phyloP scores from a whole-genome alignment of 2,329 filamentous ascomycete species.

The Corinectria fuckeliana region DNA sequence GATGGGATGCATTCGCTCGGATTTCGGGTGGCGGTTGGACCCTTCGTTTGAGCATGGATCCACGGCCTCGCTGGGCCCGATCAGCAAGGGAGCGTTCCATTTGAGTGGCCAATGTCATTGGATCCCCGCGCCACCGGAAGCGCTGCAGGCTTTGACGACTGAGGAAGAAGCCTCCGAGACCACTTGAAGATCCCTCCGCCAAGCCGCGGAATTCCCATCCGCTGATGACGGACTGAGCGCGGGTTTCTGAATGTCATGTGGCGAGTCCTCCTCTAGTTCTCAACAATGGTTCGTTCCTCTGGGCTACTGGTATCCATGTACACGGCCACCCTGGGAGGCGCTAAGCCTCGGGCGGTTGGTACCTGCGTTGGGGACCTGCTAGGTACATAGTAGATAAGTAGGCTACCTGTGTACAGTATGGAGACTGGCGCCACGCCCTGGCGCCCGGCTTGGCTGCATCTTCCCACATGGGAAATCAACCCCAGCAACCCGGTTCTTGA shows the following conservation, averaged over 20 bases:
- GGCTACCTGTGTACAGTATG: too few species aligned
- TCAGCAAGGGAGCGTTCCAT: constrained; percentile 13
- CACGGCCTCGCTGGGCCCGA: constrained; percentile 3
- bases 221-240: background rate
- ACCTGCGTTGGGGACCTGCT: constrained; percentile 27
- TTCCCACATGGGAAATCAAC: constrained; percentile 26
- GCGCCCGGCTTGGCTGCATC: constrained; percentile 11
- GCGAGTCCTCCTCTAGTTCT: background rate
- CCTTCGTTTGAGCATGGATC: constrained; percentile 13
- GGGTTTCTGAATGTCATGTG: background rate
- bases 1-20: constrained; percentile 23
- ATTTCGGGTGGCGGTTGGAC: constrained; percentile 36
- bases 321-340: constrained; percentile 5
- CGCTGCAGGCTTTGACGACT: background rate
- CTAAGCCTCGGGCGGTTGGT: constrained; percentile 29
- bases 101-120: constrained; percentile 10
- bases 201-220: background rate
- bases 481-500: constrained; percentile 2
- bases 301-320: too few species aligned
- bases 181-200: background rate
- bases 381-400: too few species aligned
- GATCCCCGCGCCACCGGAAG: background rate
- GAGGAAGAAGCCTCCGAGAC: background rate
- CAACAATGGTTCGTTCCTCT: constrained; percentile 14
- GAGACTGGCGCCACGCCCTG: constrained; percentile 26